These are phyloP conservation scores for Bocquillonia castaneifolia DNA, from an alignment of 441 rosid species.

Conservation along the genomic window DNA sequence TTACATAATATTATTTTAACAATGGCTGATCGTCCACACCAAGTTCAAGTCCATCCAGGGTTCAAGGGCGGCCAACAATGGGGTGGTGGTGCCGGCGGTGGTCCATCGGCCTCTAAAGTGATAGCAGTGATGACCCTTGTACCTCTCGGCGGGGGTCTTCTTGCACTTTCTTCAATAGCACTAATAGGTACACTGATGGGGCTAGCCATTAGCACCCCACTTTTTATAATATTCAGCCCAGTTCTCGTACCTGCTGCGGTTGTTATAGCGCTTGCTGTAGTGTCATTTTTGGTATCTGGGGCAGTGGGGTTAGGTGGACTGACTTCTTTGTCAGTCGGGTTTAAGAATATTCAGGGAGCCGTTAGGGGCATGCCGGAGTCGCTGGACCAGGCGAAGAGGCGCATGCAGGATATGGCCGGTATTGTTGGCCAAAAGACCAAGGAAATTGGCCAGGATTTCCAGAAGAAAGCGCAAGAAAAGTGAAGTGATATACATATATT, in stretches of 20 bases:
- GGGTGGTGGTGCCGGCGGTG: constrained; percentile 30
- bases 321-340: constrained; percentile 50
- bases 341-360: constrained; percentile 36
- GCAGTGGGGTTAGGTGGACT: constrained; percentile 57
- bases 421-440: constrained; percentile 59
- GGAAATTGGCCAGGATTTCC: constrained; percentile 46
- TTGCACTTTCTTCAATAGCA: constrained; percentile 54
- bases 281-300: constrained; percentile 55
- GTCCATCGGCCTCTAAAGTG: constrained; percentile 54
- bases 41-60: constrained; percentile 56
- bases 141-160: constrained; percentile 54
- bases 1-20: background rate
- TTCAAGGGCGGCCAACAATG: constrained; percentile 23
- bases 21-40: constrained; percentile 53
- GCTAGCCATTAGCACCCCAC: constrained; percentile 44
- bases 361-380: constrained; percentile 37
- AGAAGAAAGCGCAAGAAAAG: constrained; percentile 39
- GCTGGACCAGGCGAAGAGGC: constrained; percentile 46
- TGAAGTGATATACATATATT: constrained; percentile 11
- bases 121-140: constrained; percentile 45
- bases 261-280: constrained; percentile 38
- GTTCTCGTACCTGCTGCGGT: constrained; percentile 67
- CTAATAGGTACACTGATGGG: constrained; percentile 60
- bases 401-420: constrained; percentile 39
- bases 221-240: constrained; percentile 71